Evolutionary conservation across 305 asterid species (phyloP), one percentile per base, ranked within the genome.

Genomic region (Fraxinus latifolia): DNA sequence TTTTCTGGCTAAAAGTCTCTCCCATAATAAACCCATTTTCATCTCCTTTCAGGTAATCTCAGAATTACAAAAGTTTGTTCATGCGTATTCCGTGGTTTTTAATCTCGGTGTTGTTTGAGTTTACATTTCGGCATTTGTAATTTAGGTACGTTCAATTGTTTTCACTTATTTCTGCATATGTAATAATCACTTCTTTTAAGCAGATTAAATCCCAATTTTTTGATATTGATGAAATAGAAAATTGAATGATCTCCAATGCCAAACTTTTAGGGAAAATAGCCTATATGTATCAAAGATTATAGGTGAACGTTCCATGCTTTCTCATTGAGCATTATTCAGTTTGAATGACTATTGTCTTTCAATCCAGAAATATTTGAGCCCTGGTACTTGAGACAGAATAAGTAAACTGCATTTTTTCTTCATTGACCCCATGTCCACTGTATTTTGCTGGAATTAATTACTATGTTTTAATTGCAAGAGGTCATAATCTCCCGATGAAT

Each of bases 1-100:
- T 25, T 82, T 84, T 74, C 79, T 2, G 70, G 70, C 76, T 37
- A 77, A 12, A 25, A 11, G 42, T 53, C n/a, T 36, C 84, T 68
- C 37, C 84, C 72, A 83, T 74, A 79, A 84, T 53, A 85, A 85
- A 84, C 87, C 91, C 90, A 39, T 23, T 81, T 78, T 5, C 33
- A 31, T 29, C 34, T 78, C 79, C 76, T 84, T 78, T 80, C 76
- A 80, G 42, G 73, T 85, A 83, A 86, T 79, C 77, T n/a, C 62
- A 80, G 33, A 3, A 65, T 65, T 65, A 9, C 73, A 55, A 19
- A 58, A 65, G 12, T 82, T 84, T 73, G 83, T 78, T 68, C 71
- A 77, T 53, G 27, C 62, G 34, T 74, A 68, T 37, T 77, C 70
- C 77, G 84, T 44, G 73, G 79, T 21, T 55, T 79, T 79, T 85